Evolutionary conservation across 176 grass and related monocot genomes (phyloP), one percentile per base, ranked within the genome.

Genomic region (Musa beccarii): DNA sequence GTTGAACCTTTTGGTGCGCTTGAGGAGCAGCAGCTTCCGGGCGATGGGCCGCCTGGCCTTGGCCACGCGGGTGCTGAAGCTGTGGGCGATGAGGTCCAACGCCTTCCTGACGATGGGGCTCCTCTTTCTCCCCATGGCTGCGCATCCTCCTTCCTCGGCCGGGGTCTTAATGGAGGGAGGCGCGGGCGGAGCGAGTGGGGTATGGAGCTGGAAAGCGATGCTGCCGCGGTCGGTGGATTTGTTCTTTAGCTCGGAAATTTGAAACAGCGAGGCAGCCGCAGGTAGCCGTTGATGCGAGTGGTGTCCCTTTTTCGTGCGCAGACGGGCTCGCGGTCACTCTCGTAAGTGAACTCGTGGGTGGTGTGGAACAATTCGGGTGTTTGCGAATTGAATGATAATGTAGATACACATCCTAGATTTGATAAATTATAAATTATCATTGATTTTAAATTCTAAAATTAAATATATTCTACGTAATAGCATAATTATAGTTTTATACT

Each of bases 11-110:
- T 77, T 72, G 79, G 55, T 64, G 61, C 68, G 85, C 86, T 84
- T 99, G 80, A 99, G 82, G 76, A 83, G 67, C 49, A 98, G 79
- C 59, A 99, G 85, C 5, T 69, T 87, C 28, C 83, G 51, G 0
- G 71, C 49, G 62, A 84, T 78, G 49, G 72, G 81, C 9, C 68
- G 66, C 82, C 73, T 85, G n/a, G 79, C 80, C 75, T 79, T 89
- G 77, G 84, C 79, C 19, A 87, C 81, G 49, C 84, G 87, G 1
- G 82, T 78, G 21, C 89, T 68, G 68, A 80, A 81, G 57, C 43
- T 12, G 28, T 87, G 79, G 73, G 84, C 62, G 11, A 87, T 52
- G 80, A 89, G 71, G 59, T 79, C 87, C 84, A 86, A 80, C 24
- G 87, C 90, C 87, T 80, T 83, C 51, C 84, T 64, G 0, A 92